Conservation (phyloP, 2,329 filamentous ascomycete species). For the Grosmannia serpens region DNA sequence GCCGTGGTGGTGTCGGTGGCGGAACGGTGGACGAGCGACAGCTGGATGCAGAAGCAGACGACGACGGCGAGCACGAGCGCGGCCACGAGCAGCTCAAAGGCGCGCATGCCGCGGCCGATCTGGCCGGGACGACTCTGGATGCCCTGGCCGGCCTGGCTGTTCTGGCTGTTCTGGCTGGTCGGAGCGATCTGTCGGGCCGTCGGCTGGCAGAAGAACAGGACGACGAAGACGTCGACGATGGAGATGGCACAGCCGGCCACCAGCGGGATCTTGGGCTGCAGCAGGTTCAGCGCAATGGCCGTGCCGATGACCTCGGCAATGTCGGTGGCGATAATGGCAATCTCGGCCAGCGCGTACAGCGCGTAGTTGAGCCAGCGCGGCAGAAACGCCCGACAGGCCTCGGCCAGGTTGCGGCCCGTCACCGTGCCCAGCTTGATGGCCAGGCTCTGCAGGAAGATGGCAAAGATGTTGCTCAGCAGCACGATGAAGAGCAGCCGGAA, state of each 20-base stretch:
- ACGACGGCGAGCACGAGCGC: conserved; percentile 56
- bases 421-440: conserved; percentile 60
- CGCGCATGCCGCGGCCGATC: conserved; percentile 44
- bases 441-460: conserved; percentile 58
- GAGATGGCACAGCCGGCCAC: conserved; percentile 59
- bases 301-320: conserved; percentile 64
- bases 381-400: conserved; percentile 53
- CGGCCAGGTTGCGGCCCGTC: conserved; percentile 54
- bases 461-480: conserved; percentile 57
- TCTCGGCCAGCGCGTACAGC: conserved; percentile 52
- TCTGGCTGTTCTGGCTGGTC: not conserved
- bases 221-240: conserved; percentile 56
- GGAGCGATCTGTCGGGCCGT: too few relatives aligned
- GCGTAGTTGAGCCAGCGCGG: conserved; percentile 53
- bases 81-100: conserved; percentile 55
- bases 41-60: conserved; percentile 58
- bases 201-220: conserved; percentile 55
- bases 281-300: conserved; percentile 56
- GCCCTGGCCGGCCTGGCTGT: not conserved
- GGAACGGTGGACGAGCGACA: conserved; percentile 48
- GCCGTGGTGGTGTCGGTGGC: conserved; percentile 36
- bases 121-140: not conserved
- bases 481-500: conserved; percentile 59
- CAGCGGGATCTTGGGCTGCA: conserved; percentile 51
- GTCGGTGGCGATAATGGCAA: conserved; percentile 58